Conservation (phyloP, 352 stramenopile genomes). For the Globisporangium echinulatum region DNA sequence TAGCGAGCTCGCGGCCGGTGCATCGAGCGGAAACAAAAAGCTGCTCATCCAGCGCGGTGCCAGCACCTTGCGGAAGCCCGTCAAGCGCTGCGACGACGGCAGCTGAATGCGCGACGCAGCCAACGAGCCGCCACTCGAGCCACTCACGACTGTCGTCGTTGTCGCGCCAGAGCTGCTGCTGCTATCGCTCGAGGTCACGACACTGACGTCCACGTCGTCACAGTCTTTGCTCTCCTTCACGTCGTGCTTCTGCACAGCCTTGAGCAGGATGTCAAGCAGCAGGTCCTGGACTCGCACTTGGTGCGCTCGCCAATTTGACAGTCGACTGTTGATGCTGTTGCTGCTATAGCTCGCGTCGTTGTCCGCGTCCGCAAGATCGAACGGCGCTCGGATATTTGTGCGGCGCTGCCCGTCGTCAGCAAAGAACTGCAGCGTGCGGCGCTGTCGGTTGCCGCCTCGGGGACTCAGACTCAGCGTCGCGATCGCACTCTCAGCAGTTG, state of each 20-base stretch:
- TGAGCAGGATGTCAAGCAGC: constrained; percentile 53
- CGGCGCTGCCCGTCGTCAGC: neutral
- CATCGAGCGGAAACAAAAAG: constrained; percentile 39
- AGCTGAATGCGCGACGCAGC: constrained; percentile 39
- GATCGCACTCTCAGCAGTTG: neutral
- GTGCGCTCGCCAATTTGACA: constrained; percentile 10
- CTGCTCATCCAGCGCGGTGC: constrained; percentile 57
- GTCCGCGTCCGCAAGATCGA: neutral
- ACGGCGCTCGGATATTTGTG: neutral
- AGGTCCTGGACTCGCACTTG: constrained; percentile 54
- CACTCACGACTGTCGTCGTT: constrained; percentile 5
- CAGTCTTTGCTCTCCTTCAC: constrained; percentile 57
- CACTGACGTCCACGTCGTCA: constrained; percentile 23
- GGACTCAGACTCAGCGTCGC: constrained; percentile 13
- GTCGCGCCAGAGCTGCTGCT: constrained; percentile 2
- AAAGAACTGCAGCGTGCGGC: neutral
- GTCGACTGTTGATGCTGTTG: neutral
- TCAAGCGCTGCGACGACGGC: constrained; percentile 29
- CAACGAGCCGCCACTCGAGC: neutral
- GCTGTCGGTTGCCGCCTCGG: constrained; percentile 4
- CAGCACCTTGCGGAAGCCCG: constrained; percentile 55
- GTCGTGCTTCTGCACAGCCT: constrained; percentile 68
- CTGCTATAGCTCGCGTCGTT: neutral
- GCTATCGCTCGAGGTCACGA: constrained; percentile 2
- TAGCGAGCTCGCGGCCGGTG: constrained; percentile 10